Conservation (phyloP, 1,284 basidiomycete genomes). For the Trametes polyzona region DNA sequence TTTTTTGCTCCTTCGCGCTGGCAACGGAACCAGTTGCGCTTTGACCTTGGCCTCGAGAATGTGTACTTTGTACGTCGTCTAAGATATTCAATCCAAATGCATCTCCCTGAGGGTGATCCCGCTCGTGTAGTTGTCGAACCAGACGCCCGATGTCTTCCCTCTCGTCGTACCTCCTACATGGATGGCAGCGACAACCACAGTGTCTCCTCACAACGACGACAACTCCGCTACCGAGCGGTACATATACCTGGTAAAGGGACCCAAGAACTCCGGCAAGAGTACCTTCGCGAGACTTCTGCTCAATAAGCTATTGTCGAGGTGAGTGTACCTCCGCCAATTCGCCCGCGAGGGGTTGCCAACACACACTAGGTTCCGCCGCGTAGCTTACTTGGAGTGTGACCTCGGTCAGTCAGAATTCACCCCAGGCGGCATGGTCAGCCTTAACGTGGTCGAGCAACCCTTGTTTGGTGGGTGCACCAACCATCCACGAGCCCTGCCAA, state of each 20-base stretch:
- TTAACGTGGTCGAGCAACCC: slow-evolving; percentile 73
- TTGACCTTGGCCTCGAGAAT: slow-evolving; percentile 50
- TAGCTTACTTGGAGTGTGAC: slow-evolving; percentile 93
- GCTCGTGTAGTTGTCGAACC: slow-evolving; percentile 42
- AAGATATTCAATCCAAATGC: background rate
- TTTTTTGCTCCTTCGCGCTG: slow-evolving; percentile 54
- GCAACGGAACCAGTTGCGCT: slow-evolving; percentile 31
- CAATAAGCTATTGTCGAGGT: slow-evolving; percentile 72
- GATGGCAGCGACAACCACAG: slow-evolving; percentile 48
- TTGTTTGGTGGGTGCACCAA: slow-evolving; percentile 62
- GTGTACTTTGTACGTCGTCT: slow-evolving; percentile 56
- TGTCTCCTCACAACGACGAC: background rate
- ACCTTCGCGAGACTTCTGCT: slow-evolving; percentile 78
- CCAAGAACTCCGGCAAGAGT: slow-evolving; percentile 90
- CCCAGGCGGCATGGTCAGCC: slow-evolving; percentile 82
- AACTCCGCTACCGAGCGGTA: slow-evolving; percentile 7
- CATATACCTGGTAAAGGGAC: slow-evolving; percentile 75
- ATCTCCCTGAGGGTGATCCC: background rate
- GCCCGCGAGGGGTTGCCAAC: slow-evolving; percentile 6
- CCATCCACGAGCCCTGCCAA: background rate
- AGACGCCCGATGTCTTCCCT: slow-evolving; percentile 49
- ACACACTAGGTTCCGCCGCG: slow-evolving; percentile 59
- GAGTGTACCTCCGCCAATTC: slow-evolving; percentile 15
- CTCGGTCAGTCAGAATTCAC: slow-evolving; percentile 95
- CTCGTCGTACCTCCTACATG: slow-evolving; percentile 62